Base-by-base conservation (phyloP, 2,329 filamentous ascomycete species). In the Ophiocordyceps polyrhachis-furcata region DNA sequence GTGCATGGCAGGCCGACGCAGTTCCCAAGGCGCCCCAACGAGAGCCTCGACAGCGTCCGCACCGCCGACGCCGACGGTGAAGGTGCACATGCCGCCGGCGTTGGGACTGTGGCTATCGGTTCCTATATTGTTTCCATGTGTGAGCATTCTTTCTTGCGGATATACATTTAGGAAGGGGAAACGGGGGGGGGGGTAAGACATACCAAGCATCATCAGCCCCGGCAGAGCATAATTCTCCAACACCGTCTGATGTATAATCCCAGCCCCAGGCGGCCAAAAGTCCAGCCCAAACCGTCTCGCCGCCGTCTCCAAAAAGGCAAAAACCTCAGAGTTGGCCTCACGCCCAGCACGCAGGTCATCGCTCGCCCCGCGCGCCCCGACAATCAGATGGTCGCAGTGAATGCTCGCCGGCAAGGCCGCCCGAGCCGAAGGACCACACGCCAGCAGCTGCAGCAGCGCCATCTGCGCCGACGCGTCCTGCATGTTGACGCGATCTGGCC, bases 341-440 rank as follows among this genome's bases (percentile, higher is more conserved):
- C 98, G 93, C 40, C 87, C 91, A 29, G 81, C 76, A 25, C 81
- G 76, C 49, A 98, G 66, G 65, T 98, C 91, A 21, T 78, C 74
- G 55, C 89, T 81, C 32, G 89, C 91, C 47, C 91, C 91, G 59
- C 80, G 83, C 64, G 93, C 81, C 46, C 89, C 91, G 28, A 96
- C 89, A 65, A 98, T 96, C 79, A 98, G 81, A 63, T 98, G 91
- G 67, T 98, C 91, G 65, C 91, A 98, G 68, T 98, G 91, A 54
- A 96, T 95, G 62, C 88, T 95, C 43, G 91, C 89, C 12, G 91
- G 91, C 43, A 98, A 89, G 11, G 88, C 88, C 2, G 91, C 94
- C 48, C 78, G 78, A 25, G 82, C 83, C 45, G 35, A 38, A 4
- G 98, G 73, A 45, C 86, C 84, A 63, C 91, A 98, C 25, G 84